phyloP scores from a whole-genome alignment of 805 yeast species.

The Yueomyces sp. region DNA sequence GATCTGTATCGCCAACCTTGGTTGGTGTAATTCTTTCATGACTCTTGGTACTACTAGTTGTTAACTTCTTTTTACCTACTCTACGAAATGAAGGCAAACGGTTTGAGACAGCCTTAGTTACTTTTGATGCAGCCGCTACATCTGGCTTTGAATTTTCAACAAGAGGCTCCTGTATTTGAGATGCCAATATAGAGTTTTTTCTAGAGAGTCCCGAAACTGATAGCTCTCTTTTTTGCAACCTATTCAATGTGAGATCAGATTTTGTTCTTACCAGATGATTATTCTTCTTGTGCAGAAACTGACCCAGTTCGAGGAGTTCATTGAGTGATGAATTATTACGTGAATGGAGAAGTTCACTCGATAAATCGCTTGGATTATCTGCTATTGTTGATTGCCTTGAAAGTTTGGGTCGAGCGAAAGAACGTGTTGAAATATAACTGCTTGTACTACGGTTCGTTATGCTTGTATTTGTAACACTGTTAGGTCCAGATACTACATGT shows the following conservation, averaged over 20 bases:
- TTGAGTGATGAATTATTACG: background rate
- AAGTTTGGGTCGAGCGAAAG: conserved; percentile 1
- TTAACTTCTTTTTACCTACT: conserved; percentile 13
- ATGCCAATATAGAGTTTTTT: background rate
- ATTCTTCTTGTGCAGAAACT: background rate
- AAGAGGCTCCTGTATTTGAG: background rate
- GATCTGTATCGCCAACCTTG: background rate
- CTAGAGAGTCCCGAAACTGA: conserved; percentile 12
- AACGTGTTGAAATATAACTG: background rate
- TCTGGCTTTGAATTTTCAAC: too few species aligned
- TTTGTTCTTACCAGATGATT: conserved; percentile 8
- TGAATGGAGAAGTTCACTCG: conserved; percentile 7
- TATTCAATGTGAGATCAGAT: conserved; percentile 15
- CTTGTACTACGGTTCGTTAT: too few species aligned
- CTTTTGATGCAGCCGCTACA: background rate
- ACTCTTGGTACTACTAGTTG: background rate
- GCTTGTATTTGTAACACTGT: too few species aligned
- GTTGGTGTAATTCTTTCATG: background rate
- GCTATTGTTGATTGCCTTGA: background rate
- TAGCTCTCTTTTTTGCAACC: conserved; percentile 19
- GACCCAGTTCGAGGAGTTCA: background rate
- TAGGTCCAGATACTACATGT: too few species aligned
- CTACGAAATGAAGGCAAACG: conserved; percentile 16
- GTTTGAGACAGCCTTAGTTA: background rate
- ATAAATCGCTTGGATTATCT: background rate